Conservation (phyloP, 2,329 filamentous ascomycete genomes). For the Fusarium algeriense region DNA sequence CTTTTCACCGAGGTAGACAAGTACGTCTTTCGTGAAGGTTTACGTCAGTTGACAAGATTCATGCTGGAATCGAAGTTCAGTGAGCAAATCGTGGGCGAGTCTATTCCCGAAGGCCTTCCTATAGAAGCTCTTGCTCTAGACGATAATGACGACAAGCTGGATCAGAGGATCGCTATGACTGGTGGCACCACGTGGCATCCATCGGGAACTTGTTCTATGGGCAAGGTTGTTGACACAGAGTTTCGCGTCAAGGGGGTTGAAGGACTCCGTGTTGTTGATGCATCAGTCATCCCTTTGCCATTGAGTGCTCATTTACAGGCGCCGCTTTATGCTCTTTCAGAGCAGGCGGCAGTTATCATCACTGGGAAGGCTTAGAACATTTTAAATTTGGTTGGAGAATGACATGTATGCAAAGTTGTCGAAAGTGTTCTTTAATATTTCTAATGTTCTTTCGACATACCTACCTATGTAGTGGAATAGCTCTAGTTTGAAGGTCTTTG, state of each 20-base stretch:
- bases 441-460: no score
- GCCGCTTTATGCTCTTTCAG: conserved; percentile 52
- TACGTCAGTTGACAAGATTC: conserved; percentile 41
- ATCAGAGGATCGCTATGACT: conserved; percentile 38
- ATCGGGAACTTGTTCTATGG: conserved; percentile 66
- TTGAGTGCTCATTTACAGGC: conserved; percentile 50
- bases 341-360: conserved; percentile 50
- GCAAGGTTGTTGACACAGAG: conserved; percentile 66
- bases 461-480: conserved; percentile 5
- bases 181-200: conserved; percentile 64
- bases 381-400: no score
- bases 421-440: no score
- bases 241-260: conserved; percentile 64
- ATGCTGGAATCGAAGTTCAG: conserved; percentile 40
- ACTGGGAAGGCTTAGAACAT: not conserved
- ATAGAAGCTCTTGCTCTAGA: conserved; percentile 30
- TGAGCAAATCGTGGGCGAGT: conserved; percentile 39
- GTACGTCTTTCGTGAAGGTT: conserved; percentile 39
- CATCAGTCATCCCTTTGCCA: conserved; percentile 50
- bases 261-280: conserved; percentile 51
- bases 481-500: no score
- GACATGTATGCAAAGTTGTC: no score
- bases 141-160: conserved; percentile 38
- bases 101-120: conserved; percentile 30
- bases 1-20: conserved; percentile 45